A percentile compares a stretch with the other conserved stretches of the same genome.
phyloP scores from a whole-genome alignment of 2,329 filamentous ascomycete genomes.

The Bertia moriformis region DNA sequence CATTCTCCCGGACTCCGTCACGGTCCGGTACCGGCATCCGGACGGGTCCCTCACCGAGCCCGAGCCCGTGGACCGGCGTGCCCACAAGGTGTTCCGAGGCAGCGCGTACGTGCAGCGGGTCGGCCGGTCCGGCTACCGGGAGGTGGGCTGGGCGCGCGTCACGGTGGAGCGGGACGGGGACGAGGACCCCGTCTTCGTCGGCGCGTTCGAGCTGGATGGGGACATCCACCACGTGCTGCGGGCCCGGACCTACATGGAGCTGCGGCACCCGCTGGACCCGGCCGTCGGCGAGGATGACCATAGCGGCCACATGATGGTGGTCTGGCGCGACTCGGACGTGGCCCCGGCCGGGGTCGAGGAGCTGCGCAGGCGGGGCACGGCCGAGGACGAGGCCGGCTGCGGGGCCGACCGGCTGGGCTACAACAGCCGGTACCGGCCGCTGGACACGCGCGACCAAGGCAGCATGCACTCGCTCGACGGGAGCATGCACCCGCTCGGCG shows the following conservation, averaged over 20 bases:
- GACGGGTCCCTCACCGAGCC: slow-evolving; percentile 54
- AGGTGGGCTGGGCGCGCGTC: slow-evolving; percentile 77
- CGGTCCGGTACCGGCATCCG: slow-evolving; percentile 54
- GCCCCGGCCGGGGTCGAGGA: slow-evolving; percentile 35
- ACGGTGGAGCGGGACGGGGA: slow-evolving; percentile 63
- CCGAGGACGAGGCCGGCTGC: slow-evolving; percentile 44
- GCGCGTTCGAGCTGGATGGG: slow-evolving; percentile 66
- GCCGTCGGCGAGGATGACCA: slow-evolving; percentile 34
- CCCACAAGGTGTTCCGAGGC: slow-evolving; percentile 76
- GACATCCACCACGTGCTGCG: slow-evolving; percentile 81
- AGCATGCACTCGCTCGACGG: slow-evolving; percentile 38
- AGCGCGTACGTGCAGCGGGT: slow-evolving; percentile 54
- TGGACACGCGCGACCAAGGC: slow-evolving; percentile 41
- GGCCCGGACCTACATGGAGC: slow-evolving; percentile 57
- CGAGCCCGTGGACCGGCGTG: slow-evolving; percentile 57
- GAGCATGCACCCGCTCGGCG: too few species aligned
- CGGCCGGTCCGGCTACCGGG: slow-evolving; percentile 53
- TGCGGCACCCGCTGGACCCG: slow-evolving; percentile 60
- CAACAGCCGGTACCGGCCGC: slow-evolving; percentile 62
- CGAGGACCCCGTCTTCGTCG: slow-evolving; percentile 74
- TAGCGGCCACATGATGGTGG: slow-evolving; percentile 82
- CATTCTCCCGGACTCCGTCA: slow-evolving; percentile 64
- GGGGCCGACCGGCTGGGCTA: slow-evolving; percentile 63
- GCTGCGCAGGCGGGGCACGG: slow-evolving; percentile 40
- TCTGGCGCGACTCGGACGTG: slow-evolving; percentile 86